Evolutionary conservation across 2,329 filamentous ascomycete species (phyloP).

Genomic region (Colletotrichum scovillei): DNA sequence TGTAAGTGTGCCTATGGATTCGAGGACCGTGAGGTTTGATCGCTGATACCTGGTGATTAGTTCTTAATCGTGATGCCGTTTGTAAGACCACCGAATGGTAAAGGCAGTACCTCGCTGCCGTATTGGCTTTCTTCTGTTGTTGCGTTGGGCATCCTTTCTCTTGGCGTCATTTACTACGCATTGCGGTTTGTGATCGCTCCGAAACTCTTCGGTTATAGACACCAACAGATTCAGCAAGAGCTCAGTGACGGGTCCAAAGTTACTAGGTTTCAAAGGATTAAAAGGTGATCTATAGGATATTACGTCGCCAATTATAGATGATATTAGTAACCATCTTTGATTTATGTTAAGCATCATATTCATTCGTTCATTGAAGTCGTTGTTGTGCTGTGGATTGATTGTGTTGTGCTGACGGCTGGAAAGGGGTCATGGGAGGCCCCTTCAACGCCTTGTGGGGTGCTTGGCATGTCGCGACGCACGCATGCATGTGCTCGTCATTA

Average conservation of each 20-base stretch:
- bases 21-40: background rate
- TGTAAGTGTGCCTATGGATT: background rate
- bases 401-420: background rate
- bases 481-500: background rate
- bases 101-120: slow-evolving; percentile 26
- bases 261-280: slow-evolving; percentile 25
- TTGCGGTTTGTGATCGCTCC: slow-evolving; percentile 15
- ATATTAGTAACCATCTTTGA: background rate
- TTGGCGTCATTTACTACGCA: slow-evolving; percentile 23
- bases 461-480: background rate
- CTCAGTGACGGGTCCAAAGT: slow-evolving; percentile 29
- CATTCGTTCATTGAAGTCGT: background rate
- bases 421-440: background rate
- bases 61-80: slow-evolving; percentile 32
- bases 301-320: background rate
- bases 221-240: slow-evolving; percentile 18
- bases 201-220: slow-evolving; percentile 13
- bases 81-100: slow-evolving; percentile 23
- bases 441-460: background rate
- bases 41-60: background rate
- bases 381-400: background rate
- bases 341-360: background rate
- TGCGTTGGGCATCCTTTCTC: slow-evolving; percentile 13
- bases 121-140: slow-evolving; percentile 33
- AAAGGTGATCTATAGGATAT: background rate